phyloP scores from a whole-genome alignment of 2,329 filamentous ascomycete species.

The Biscogniauxia marginata region DNA sequence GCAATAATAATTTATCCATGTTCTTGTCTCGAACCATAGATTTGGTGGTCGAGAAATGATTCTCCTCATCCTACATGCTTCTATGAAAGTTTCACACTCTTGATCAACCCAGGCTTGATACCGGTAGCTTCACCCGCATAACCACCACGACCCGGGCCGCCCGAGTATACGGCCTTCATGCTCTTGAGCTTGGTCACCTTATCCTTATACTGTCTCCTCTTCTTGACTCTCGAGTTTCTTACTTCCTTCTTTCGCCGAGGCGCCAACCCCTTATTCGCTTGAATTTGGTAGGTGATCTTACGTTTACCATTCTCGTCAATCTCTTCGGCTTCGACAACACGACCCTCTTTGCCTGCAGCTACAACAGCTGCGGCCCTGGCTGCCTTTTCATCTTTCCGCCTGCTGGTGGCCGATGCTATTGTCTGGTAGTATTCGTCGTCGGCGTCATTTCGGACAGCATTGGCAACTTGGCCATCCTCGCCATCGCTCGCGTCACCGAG shows the following conservation, averaged over 20 bases:
- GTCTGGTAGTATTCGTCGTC: slow-evolving; percentile 90
- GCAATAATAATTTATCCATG: too few species aligned
- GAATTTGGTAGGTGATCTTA: slow-evolving; percentile 85
- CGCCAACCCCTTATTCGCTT: slow-evolving; percentile 82
- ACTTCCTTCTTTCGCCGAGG: slow-evolving; percentile 91
- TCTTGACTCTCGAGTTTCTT: slow-evolving; percentile 94
- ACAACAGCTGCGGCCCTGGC: slow-evolving; percentile 55
- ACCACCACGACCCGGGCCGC: slow-evolving; percentile 77
- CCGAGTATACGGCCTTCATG: slow-evolving; percentile 82
- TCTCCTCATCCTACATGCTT: too few species aligned
- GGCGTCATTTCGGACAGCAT: slow-evolving; percentile 51
- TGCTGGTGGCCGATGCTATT: slow-evolving; percentile 66
- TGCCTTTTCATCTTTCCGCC: slow-evolving; percentile 72
- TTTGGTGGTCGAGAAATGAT: too few species aligned
- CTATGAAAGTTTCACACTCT: slow-evolving; percentile 81
- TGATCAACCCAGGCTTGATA: slow-evolving; percentile 91
- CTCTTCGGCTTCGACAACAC: slow-evolving; percentile 63
- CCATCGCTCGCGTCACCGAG: slow-evolving; percentile 68
- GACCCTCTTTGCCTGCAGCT: slow-evolving; percentile 62
- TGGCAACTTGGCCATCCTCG: slow-evolving; percentile 57
- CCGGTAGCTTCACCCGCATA: slow-evolving; percentile 92
- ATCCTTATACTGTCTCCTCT: slow-evolving; percentile 92
- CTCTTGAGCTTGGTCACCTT: slow-evolving; percentile 96
- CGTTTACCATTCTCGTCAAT: slow-evolving; percentile 84
- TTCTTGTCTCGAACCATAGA: too few species aligned